Conservation (phyloP, 805 yeast species). For the Kluyveromyces aestuarii region DNA sequence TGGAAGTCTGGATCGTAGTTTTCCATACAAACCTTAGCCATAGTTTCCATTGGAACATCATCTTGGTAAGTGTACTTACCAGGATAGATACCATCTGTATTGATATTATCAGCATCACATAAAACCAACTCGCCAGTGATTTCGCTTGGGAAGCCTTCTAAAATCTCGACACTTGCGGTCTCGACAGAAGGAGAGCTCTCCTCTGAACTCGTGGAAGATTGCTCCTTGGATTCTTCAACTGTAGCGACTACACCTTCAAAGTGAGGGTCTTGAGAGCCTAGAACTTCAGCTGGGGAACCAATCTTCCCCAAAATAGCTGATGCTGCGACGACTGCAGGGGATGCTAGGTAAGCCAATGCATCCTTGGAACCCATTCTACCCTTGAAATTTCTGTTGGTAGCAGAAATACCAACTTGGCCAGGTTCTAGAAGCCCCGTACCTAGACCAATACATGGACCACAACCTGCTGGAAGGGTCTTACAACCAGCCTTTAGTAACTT, state of each 20-base stretch:
- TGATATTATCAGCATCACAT: constrained; percentile 94
- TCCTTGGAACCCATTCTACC: constrained; percentile 99
- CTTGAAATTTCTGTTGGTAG: constrained; percentile 96
- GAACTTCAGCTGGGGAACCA: constrained; percentile 82
- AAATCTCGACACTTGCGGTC: constrained; percentile 52
- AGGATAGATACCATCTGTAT: constrained; percentile 98
- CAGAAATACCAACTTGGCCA: constrained; percentile 97
- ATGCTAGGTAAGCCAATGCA: constrained; percentile 90
- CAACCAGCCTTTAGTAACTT: constrained; percentile 87
- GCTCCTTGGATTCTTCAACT: constrained; percentile 14
- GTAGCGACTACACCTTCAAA: constrained; percentile 40
- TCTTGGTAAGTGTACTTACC: constrained; percentile 99
- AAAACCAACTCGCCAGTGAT: constrained; percentile 87
- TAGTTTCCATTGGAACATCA: constrained; percentile 85
- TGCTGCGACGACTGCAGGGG: constrained; percentile 98
- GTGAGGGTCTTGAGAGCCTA: constrained; percentile 46
- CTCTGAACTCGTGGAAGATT: constrained; percentile 24
- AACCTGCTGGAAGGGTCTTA: constrained; percentile 91
- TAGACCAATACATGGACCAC: constrained; percentile 98
- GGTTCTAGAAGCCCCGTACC: constrained; percentile 90
- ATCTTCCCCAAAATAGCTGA: constrained; percentile 93
- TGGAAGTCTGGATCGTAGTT: constrained; percentile 91
- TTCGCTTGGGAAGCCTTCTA: constrained; percentile 84
- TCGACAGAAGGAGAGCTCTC: constrained; percentile 24
- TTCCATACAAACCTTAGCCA: constrained; percentile 99